Conservation (phyloP, 208 protist genomes). For the Trypanosoma vivax region DNA sequence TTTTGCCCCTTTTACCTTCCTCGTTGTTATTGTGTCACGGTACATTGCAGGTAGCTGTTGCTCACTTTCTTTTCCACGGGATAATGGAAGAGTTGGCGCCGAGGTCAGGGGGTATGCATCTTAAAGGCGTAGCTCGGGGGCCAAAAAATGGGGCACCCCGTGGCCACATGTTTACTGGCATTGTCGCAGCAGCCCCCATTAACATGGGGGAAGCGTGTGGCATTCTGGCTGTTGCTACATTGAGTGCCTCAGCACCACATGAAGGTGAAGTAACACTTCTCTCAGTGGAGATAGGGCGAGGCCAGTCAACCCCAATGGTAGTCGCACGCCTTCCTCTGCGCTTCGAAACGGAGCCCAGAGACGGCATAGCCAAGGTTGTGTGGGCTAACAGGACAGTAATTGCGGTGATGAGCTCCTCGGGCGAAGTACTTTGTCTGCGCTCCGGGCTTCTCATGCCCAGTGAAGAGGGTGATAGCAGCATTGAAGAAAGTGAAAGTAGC, state of each 20-base stretch:
- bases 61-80: too few species aligned
- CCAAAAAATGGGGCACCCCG: neutral
- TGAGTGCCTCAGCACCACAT: neutral
- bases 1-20: too few species aligned
- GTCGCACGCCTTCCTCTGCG: constrained; percentile 2
- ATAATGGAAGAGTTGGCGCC: too few species aligned
- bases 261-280: constrained; percentile 15
- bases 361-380: constrained; percentile 20
- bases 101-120: too few species aligned
- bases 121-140: neutral
- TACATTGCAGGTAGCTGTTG: too few species aligned
- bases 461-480: neutral
- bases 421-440: constrained; percentile 11
- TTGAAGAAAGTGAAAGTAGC: constrained; percentile 1
- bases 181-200: neutral
- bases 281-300: neutral
- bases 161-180: constrained; percentile 5
- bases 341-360: constrained; percentile 3
- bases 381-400: constrained; percentile 18
- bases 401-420: constrained; percentile 16
- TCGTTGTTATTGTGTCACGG: too few species aligned
- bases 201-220: neutral
- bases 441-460: constrained; percentile 4
- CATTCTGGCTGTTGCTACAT: constrained; percentile 4
- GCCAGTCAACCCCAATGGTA: constrained; percentile 6